Base-by-base conservation (phyloP, 768 basidiomycete species). In the Candolleomyces aberdarensis region DNA sequence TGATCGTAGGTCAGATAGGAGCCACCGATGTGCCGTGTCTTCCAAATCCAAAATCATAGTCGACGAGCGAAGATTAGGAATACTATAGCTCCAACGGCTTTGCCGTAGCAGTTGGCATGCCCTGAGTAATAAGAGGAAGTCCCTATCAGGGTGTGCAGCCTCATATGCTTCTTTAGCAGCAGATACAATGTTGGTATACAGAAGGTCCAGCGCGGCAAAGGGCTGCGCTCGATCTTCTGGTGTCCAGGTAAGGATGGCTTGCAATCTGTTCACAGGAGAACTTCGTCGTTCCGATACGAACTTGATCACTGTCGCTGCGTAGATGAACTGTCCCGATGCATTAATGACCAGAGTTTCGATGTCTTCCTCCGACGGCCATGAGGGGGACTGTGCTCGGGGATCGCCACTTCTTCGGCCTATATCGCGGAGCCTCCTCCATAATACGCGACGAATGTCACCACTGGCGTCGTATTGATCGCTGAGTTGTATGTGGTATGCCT, bases 241-340 rank as follows among this genome's bases (percentile, higher is more conserved):
- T 1, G 40, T 46, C 39, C 17, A 40, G 19, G n/a, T 57, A 39
- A 57, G 40, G 9, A 57, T 22, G 3, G 43, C 14, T 17, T 6
- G 13, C 11, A 57, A 17, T 15, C 43, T 29, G n/a, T 43, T 11
- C 15, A 20, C 19, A 5, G 56, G 56, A 7, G 15, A 20, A 5
- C 43, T 13, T 36, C 19, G 19, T 19, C 15, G 9, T 11, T 47
- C 56, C 22, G 39, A 19, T 14, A 57, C 31, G 43, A 44, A 57
- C 22, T 36, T 36, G 36, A 36, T 36, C 8, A 36, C 36, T 11
- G 36, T 36, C 8, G 36, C 36, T 36, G 36, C 56, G 31, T 44
- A 57, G n/a, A 57, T 57, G 44, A 44, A 57, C 56, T 57, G 56
- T 8, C 56, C 56, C 39, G 56, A 57, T 6, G 56, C 14, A n/a